A percentile compares a stretch with the other conserved stretches of the same genome.
Conservation (phyloP, 768 basidiomycete species). For the Panaeolus papilionaceus region DNA sequence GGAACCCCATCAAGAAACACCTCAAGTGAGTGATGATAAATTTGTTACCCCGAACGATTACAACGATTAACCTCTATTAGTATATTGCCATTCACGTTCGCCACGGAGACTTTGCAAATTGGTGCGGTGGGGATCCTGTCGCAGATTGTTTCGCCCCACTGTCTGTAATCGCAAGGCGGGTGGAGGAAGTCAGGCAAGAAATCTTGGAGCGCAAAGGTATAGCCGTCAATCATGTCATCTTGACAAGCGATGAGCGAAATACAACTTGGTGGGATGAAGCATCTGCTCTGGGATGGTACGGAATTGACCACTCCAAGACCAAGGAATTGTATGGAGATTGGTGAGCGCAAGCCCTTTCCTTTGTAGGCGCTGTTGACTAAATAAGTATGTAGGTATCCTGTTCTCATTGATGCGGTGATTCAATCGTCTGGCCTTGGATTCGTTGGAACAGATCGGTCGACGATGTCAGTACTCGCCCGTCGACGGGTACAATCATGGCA, state of each 20-base stretch:
- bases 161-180: slow-evolving; percentile 57
- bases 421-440: slow-evolving; percentile 73
- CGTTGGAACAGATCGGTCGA: slow-evolving; percentile 74
- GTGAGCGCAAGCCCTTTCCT: slow-evolving; percentile 37
- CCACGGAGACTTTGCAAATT: slow-evolving; percentile 56
- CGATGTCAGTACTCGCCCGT: slow-evolving; percentile 71
- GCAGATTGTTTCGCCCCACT: slow-evolving; percentile 60
- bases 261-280: slow-evolving; percentile 65
- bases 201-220: slow-evolving; percentile 50
- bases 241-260: slow-evolving; percentile 70
- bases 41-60: background rate
- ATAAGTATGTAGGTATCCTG: slow-evolving; percentile 59
- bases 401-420: slow-evolving; percentile 75
- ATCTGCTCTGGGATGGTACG: slow-evolving; percentile 54
- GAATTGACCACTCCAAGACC: slow-evolving; percentile 56
- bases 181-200: slow-evolving; percentile 60
- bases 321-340: slow-evolving; percentile 53
- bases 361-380: slow-evolving; percentile 12
- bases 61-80: slow-evolving; percentile 31
- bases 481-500: slow-evolving; percentile 75
- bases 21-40: slow-evolving; percentile 45
- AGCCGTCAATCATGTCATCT: slow-evolving; percentile 56
- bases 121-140: slow-evolving; percentile 48
- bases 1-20: slow-evolving; percentile 43
- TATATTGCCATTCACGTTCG: slow-evolving; percentile 66